Evolutionary conservation across 768 basidiomycete species (phyloP), one percentile per base, ranked within the genome.

Genomic region (Candolleomyces efflorescens): DNA sequence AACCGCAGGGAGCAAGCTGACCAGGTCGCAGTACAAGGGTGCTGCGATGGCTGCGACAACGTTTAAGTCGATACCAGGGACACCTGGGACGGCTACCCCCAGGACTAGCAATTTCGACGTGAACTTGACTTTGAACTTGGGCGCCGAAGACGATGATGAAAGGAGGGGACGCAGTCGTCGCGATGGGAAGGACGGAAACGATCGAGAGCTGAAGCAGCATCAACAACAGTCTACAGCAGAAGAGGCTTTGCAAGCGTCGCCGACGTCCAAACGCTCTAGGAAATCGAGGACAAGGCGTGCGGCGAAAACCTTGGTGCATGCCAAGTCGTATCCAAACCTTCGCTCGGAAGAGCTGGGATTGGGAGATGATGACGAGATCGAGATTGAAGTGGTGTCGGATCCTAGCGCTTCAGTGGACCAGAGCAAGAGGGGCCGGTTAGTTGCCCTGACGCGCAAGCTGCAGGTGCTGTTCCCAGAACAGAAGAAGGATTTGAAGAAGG

Each of bases 401-500:
- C 20, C 26, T 11, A 53, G 36, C 32, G 13, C 41, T 47, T 37
- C 41, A 11, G 27, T 54, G 13, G 39, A 65, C 20, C 64, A 67
- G 54, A 67, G 53, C 48, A 70, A 71, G 56, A 64, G 66, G 59
- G 68, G 79, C 7, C 81, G 82, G 54, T 64, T 87, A 36, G 76
- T 84, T 13, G 69, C 77, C 55, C 75, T 87, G 7, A 83, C 83
- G 10, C 78, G 78, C 60, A 82, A 83, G 63, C 69, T 87, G 51
- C 76, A 80, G 47, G 72, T 79, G 59, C 71, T 78, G 38, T 87
- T 85, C 67, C 83, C 83, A 18, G 77, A 81, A 60, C 82, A 87
- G 57, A 62, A 51, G 41, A 63, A 65, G 46, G 64, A 69, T 18
- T 64, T 74, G 51, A 61, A 61, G 43, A 59, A 59, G 46, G 63